Evolutionary conservation across 768 basidiomycete species (phyloP), one percentile per base, ranked within the genome.

Genomic region (Amanita rimosa): DNA sequence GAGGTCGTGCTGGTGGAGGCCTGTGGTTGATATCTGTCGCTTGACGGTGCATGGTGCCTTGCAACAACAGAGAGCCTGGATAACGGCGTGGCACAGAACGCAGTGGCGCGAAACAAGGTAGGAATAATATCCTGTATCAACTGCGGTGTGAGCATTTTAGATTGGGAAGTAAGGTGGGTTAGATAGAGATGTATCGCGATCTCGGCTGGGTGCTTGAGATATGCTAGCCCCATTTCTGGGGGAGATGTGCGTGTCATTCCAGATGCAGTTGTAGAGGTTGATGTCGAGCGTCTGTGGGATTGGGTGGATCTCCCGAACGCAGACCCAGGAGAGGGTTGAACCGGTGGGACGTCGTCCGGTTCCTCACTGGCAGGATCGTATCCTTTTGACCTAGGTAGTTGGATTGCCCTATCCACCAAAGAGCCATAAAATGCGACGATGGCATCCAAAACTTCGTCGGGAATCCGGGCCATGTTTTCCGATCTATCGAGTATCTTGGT

Each of bases 71-170:
- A 77, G 8, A 90, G 64, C 6, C 82, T 76, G 35, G 86, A 83
- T 13, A 90, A 72, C 1, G 84, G 78, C 2, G 78, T 73, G 3
- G 78, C 68, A 57, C 76, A 83, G 55, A 76, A 79, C 1, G 81
- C 77, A 19, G 85, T 70, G 17, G 74, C 75, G 14, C 83, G 79
- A 57, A 87, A 84, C n/a, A 90, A 74, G 29, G 83, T 67, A 0
- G 83, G 81, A n/a, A 88, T 67, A 46, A 88, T 78, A 31, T 64
- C 55, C 10, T 64, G 59, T 31, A 87, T 72, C 55, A 9, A 36
- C 11, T 26, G 62, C 62, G 6, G 80, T 73, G 80, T 68, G 13
- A 87, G 67, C 13, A 69, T 71, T 57, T 81, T 81, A 13, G 16
- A 14, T 51, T 83, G 79, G 1, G 74, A 68, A n/a, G 67, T 63